Conservation (phyloP, 768 basidiomycete species). For the Lentinula aciculospora region DNA sequence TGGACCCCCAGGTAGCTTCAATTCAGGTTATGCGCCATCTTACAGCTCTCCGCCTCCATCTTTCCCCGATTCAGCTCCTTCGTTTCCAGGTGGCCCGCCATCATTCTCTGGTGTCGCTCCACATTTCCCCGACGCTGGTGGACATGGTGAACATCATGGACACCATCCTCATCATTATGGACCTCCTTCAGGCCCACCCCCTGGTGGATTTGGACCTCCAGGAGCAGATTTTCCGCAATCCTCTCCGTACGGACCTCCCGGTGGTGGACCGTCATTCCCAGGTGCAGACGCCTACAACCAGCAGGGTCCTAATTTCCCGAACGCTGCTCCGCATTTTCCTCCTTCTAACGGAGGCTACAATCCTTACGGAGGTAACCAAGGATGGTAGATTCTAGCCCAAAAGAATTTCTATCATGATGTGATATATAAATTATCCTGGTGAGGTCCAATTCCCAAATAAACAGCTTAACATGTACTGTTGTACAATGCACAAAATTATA, state of each 20-base stretch:
- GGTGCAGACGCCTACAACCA: constrained; percentile 25
- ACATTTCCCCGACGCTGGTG: constrained; percentile 20
- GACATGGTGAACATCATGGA: constrained; percentile 14
- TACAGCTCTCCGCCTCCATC: constrained; percentile 16
- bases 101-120: constrained; percentile 22
- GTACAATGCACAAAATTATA: no score
- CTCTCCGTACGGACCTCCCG: constrained; percentile 13
- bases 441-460: no score
- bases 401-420: no score
- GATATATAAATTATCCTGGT: no score
- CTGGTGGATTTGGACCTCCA: constrained; percentile 4
- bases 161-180: not conserved
- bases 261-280: constrained; percentile 31
- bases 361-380: not conserved
- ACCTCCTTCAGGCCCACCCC: constrained; percentile 5
- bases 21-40: constrained; percentile 14
- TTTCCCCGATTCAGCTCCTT: constrained; percentile 13
- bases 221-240: constrained; percentile 7
- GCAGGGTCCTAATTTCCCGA: constrained; percentile 15
- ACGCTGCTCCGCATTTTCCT: constrained; percentile 10
- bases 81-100: constrained; percentile 24
- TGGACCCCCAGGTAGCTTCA: constrained; percentile 16
- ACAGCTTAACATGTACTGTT: no score
- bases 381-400: not conserved
- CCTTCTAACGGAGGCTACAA: not conserved